Evolutionary conservation across 768 basidiomycete genomes (phyloP).

Genomic region (Psilocybe tampanensis): DNA sequence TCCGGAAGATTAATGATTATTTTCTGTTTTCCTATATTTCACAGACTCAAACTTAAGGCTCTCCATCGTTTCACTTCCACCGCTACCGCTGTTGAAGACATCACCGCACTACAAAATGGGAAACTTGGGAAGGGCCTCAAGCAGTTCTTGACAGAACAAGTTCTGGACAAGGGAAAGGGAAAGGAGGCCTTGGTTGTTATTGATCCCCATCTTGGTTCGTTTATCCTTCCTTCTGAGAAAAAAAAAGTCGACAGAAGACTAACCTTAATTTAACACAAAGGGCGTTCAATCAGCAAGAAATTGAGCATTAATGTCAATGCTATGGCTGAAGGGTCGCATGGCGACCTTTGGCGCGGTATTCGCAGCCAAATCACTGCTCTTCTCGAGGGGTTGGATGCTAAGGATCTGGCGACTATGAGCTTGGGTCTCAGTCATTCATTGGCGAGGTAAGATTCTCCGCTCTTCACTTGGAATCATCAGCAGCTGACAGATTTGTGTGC

Average conservation of each 20-base stretch:
- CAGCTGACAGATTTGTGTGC: background rate
- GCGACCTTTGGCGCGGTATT: conserved; percentile 95
- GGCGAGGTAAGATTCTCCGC: conserved; percentile 61
- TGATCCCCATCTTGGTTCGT: conserved; percentile 88
- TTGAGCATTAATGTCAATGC: conserved; percentile 86
- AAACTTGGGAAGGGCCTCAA: conserved; percentile 93
- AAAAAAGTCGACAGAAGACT: background rate
- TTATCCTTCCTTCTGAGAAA: background rate
- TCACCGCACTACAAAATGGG: conserved; percentile 89
- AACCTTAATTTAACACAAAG: conserved; percentile 37
- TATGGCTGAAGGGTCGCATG: conserved; percentile 47
- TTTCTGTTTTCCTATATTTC: conserved; percentile 12
- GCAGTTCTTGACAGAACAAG: conserved; percentile 87
- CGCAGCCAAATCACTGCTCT: conserved; percentile 84
- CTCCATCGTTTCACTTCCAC: conserved; percentile 97
- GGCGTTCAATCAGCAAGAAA: conserved; percentile 89
- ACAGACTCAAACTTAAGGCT: conserved; percentile 92
- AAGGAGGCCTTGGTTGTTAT: conserved; percentile 85
- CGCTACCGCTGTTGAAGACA: conserved; percentile 95
- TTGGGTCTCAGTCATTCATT: conserved; percentile 96
- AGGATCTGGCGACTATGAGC: conserved; percentile 96
- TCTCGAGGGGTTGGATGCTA: conserved; percentile 88
- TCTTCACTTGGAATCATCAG: background rate
- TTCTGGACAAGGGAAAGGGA: conserved; percentile 87
- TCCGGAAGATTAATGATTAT: conserved; percentile 1